Percentiles rank a stretch among this genome's conserved stretches.
Conservation (phyloP, 1,284 basidiomycete genomes). For the Apiotrichum montevideense region DNA sequence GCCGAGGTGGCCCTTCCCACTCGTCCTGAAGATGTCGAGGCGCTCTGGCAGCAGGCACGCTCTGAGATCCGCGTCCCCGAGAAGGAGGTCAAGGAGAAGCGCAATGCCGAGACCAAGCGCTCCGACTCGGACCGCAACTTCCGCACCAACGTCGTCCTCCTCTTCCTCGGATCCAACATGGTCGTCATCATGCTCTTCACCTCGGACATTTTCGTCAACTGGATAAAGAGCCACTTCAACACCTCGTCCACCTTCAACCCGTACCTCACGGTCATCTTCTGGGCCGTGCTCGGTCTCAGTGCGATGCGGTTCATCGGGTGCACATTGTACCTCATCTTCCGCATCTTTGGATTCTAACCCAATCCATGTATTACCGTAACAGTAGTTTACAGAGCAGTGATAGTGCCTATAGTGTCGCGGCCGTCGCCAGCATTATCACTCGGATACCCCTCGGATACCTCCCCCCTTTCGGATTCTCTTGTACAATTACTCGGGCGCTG, state of each 20-base stretch:
- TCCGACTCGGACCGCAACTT: conserved; percentile 54
- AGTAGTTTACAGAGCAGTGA: too few species aligned
- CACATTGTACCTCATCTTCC: conserved; percentile 66
- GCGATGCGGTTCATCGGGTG: conserved; percentile 72
- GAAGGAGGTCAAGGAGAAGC: conserved; percentile 64
- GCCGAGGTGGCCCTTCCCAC: conserved; percentile 73
- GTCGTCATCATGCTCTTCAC: conserved; percentile 76
- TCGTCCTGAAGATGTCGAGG: conserved; percentile 74
- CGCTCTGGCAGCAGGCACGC: conserved; percentile 69
- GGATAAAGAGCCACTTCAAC: conserved; percentile 35
- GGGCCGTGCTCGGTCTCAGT: conserved; percentile 71
- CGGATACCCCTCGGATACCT: too few species aligned
- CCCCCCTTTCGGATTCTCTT: background rate
- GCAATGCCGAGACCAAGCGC: conserved; percentile 80
- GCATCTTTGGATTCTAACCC: conserved; percentile 45
- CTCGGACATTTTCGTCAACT: conserved; percentile 60
- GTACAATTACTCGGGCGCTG: background rate
- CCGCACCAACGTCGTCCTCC: conserved; percentile 70
- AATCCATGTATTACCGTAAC: too few species aligned
- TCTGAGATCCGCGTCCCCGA: conserved; percentile 55
- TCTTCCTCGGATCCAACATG: conserved; percentile 82
- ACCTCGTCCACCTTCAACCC: conserved; percentile 63
- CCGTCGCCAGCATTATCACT: too few species aligned
- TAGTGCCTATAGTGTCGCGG: too few species aligned
- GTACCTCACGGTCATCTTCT: conserved; percentile 75